Evolutionary conservation across 2,329 filamentous ascomycete species (phyloP), one percentile per base, ranked within the genome.

Genomic region (Penicillium rolfsii): DNA sequence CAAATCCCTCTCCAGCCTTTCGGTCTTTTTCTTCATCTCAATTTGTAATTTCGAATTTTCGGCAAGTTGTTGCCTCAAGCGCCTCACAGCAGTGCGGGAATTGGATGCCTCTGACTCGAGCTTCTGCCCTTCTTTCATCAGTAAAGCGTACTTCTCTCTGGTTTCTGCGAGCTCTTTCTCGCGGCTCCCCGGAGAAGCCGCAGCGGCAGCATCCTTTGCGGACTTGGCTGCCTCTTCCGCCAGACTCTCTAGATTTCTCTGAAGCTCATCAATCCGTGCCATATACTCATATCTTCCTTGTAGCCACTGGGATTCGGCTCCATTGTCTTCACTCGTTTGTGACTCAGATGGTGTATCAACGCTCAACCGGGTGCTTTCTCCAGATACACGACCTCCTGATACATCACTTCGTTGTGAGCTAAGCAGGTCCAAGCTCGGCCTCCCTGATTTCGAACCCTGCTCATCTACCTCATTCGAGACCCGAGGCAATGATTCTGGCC

Each of bases 111-210:
- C 95, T 0, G 86, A 90, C 68, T 89, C 91, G 1, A 98, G 83
- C 67, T 90, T 93, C 69, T 95, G 91, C 0, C 96, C 95, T 79
- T 99, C 95, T 68, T 96, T 89, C 83, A 99, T 90, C 12, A 99
- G 81, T 50, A 93, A 80, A 2, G 93, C 91, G 70, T 98, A 96
- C 73, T 91, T 91, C 69, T 94, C 89, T 69, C 98, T 93, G 72
- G 93, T 96, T 70, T 96, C 93, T 1, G 91, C 90, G 14, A 98
- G 76, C 71, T 91, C 93, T 74, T 89, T 91, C 66, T 96, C 91
- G 1, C 82, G 59, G 58, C 88, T 91, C 5, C 89, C 89, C 0
- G 85, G 73, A 2, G 85, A 80, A 0, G 89, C 87, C 26, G 83
- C 80, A n/a, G 83, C 79, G 2, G 86, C 87, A 6, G 87, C 84